These are phyloP conservation scores for Metschnikowia bowlesiae DNA, from an alignment of 805 yeast genomes.

Conservation along the genomic window DNA sequence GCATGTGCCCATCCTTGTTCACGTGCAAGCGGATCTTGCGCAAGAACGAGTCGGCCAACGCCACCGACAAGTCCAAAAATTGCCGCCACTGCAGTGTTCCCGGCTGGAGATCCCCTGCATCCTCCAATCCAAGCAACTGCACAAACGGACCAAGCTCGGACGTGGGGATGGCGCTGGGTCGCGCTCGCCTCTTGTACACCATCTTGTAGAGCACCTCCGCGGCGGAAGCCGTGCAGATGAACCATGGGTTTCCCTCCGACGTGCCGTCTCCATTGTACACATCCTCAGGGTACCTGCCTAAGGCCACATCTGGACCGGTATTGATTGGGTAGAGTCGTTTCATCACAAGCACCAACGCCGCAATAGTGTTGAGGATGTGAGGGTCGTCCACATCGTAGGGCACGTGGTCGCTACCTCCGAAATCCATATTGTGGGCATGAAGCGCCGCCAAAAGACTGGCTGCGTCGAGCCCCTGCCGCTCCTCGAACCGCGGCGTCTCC, in stretches of 20 bases:
- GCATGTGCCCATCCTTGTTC: slow-evolving; percentile 63
- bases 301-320: slow-evolving; percentile 53
- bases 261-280: slow-evolving; percentile 70
- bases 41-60: slow-evolving; percentile 66
- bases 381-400: slow-evolving; percentile 64
- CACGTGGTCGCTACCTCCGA: slow-evolving; percentile 28
- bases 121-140: background rate
- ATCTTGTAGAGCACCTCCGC: slow-evolving; percentile 58
- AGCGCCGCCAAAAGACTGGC: slow-evolving; percentile 60
- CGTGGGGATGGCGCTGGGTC: slow-evolving; percentile 38
- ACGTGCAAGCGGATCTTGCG: slow-evolving; percentile 56
- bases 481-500: slow-evolving; percentile 56
- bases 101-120: slow-evolving; percentile 24
- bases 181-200: slow-evolving; percentile 40
- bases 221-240: slow-evolving; percentile 68
- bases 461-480: slow-evolving; percentile 72
- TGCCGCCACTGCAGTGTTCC: slow-evolving; percentile 43
- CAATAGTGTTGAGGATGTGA: slow-evolving; percentile 57
- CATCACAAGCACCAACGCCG: slow-evolving; percentile 64
- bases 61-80: slow-evolving; percentile 42
- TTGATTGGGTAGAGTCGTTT: slow-evolving; percentile 74
- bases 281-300: slow-evolving; percentile 94
- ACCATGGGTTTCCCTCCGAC: slow-evolving; percentile 92
- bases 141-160: slow-evolving; percentile 21
- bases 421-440: slow-evolving; percentile 43